A percentile compares a stretch with the other conserved stretches of the same genome.
Conservation (phyloP, 2,329 filamentous ascomycete genomes). For the Phialemonium atrogriseum region DNA sequence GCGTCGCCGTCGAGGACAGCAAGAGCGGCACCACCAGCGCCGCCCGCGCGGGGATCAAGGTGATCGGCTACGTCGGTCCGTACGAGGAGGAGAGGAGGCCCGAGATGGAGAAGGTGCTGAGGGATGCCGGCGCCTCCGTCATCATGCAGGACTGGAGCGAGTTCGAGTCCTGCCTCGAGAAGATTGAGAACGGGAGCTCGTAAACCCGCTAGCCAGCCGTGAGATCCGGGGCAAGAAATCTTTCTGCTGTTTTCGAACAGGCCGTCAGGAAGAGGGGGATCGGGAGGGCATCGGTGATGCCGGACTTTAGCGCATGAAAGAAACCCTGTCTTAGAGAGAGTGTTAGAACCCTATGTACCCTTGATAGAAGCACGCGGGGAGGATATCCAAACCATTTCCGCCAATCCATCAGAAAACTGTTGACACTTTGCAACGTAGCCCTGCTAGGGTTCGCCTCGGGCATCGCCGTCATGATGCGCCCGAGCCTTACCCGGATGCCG, state of each 20-base stretch:
- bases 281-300: no score
- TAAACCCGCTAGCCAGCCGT: no score
- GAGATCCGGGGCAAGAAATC: no score
- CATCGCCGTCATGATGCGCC: constrained; percentile 72
- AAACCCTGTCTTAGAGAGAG: no score
- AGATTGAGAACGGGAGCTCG: constrained; percentile 33
- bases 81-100: constrained; percentile 55
- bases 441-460: constrained; percentile 78
- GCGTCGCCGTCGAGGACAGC: constrained; percentile 80
- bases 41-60: constrained; percentile 68
- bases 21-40: constrained; percentile 72
- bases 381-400: constrained; percentile 17
- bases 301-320: no score
- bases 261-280: neutral
- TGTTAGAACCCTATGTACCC: no score
- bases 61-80: constrained; percentile 78
- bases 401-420: constrained; percentile 74
- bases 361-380: no score
- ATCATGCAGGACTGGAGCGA: constrained; percentile 55
- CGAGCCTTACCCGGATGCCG: constrained; percentile 67
- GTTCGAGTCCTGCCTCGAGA: constrained; percentile 38
- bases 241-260: no score
- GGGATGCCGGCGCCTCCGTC: constrained; percentile 51
- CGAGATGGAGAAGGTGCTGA: constrained; percentile 56
- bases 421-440: constrained; percentile 82